Base-by-base conservation (phyloP, 257 asterid genomes). In the Orobanche coerulescens region DNA sequence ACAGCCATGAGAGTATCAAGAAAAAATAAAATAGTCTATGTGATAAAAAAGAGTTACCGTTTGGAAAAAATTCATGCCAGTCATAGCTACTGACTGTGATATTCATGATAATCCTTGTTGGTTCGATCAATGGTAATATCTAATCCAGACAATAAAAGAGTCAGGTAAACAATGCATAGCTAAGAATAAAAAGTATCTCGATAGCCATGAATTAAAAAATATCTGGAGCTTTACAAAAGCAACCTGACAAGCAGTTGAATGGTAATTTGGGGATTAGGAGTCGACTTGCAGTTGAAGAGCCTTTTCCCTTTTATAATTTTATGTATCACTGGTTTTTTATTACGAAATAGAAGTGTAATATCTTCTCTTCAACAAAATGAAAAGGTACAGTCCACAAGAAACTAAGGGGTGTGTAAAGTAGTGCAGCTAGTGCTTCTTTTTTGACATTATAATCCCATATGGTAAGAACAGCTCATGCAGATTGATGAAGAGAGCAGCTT, bases 1-100 rank as follows among this genome's bases (percentile, higher is more conserved):
- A 67, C 39, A 56, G 37, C 46, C 58, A 60, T 19, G 15, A 59
- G 37, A 46, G 58, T 46, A 64, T 37, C 63, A 64, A 58, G 51
- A 2, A 8, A 18, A 47, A 58, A 46, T 59, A 46, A 55, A 54
- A 31, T 50, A 24, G 31, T 58, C 31, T 28, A 51, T 11, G 61
- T n/a, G 55, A 55, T 33, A 61, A 61, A 57, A 66, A 68, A 65
- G 69, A 51, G 25, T 73, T 85, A 89, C 99, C 88, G 44, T 87
- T 76, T 24, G 99, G 99, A 58, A 89, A 89, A 78, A 93, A 82
- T 62, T 93, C 99, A 23, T 93, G 99, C 99, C 99, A 93, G 54
- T 93, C 96, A 60, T 83, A 93, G 76, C 53, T 76, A 72, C 78
- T 73, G 80, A 93, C 76, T 71, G 75, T 73, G 76, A 86, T 64